A percentile compares a stretch with the other conserved stretches of the same genome.
These are phyloP conservation scores for Pseudopediastrum boryanum DNA, from an alignment of 139 green algal genomes.

Conservation along the genomic window DNA sequence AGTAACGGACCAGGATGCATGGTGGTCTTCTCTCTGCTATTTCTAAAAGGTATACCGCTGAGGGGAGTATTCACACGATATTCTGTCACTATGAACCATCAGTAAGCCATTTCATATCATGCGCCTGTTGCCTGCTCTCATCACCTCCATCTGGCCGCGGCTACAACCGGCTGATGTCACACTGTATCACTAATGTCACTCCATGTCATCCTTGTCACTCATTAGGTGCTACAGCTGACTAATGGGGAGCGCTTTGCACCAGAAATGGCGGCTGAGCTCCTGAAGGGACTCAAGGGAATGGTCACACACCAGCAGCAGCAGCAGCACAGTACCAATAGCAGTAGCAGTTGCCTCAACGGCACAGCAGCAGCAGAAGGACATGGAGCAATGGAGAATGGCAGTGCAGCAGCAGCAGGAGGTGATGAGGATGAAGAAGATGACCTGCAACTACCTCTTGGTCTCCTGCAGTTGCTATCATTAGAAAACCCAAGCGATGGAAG, in stretches of 20 bases:
- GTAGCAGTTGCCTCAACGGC: background rate
- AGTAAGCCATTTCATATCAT: no score
- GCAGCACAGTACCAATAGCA: conserved; percentile 1
- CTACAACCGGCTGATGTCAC: no score
- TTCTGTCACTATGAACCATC: no score
- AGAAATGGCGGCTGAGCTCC: conserved; percentile 15
- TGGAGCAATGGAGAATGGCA: no score
- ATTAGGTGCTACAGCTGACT: conserved; percentile 27
- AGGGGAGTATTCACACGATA: no score
- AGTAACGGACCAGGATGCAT: no score
- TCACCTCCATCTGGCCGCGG: no score
- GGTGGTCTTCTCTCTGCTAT: no score
- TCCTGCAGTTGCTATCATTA: conserved; percentile 36
- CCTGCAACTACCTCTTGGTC: conserved; percentile 36
- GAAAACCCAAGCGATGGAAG: conserved; percentile 24
- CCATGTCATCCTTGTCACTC: no score
- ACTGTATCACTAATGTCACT: no score
- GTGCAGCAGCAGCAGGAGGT: conserved; percentile 1
- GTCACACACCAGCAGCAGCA: conserved; percentile 6
- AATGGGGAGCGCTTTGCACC: conserved; percentile 5
- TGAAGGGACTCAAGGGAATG: conserved; percentile 4
- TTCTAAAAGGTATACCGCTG: no score
- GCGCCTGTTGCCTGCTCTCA: no score
- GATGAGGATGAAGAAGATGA: conserved; percentile 25
- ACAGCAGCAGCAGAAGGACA: conserved; percentile 4